Percentiles rank a stretch among this genome's conserved stretches.
Evolutionary conservation across 805 yeast species (phyloP).

Genomic region (Saccharomycopsis sp.): DNA sequence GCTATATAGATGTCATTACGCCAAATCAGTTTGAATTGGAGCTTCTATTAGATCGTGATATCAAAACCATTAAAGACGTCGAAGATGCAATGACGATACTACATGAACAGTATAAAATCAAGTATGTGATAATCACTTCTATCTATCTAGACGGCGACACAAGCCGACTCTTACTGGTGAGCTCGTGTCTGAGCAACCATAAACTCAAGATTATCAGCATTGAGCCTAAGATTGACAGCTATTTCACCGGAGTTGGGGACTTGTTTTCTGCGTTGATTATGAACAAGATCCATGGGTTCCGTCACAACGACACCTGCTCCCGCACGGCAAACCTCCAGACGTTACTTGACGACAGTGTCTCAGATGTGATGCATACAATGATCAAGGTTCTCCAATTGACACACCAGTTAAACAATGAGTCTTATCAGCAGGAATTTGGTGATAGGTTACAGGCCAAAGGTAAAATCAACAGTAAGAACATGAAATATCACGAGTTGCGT

Average conservation of each 20-base stretch:
- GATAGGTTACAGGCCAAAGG: not conserved
- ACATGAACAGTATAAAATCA: slow-evolving; percentile 43
- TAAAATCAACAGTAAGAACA: slow-evolving; percentile 3
- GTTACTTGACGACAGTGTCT: slow-evolving; percentile 34
- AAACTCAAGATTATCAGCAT: slow-evolving; percentile 7
- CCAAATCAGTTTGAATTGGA: slow-evolving; percentile 92
- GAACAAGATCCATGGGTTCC: slow-evolving; percentile 46
- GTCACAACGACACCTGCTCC: slow-evolving; percentile 28
- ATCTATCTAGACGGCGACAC: slow-evolving; percentile 29
- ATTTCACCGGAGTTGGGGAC: slow-evolving; percentile 95
- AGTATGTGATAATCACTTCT: slow-evolving; percentile 65
- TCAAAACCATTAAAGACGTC: slow-evolving; percentile 36
- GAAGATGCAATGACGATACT: slow-evolving; percentile 40
- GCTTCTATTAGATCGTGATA: slow-evolving; percentile 48
- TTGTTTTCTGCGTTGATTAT: slow-evolving; percentile 73
- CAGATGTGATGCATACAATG: slow-evolving; percentile 54
- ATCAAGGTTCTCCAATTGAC: slow-evolving; percentile 44
- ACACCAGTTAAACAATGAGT: slow-evolving; percentile 25
- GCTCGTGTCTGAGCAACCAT: slow-evolving; percentile 18
- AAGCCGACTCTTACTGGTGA: slow-evolving; percentile 21
- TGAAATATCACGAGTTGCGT: slow-evolving; percentile 14
- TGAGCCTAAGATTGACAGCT: slow-evolving; percentile 58
- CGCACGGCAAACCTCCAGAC: slow-evolving; percentile 22
- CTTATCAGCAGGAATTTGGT: slow-evolving; percentile 3
- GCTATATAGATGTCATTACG: slow-evolving; percentile 63